Evolutionary conservation across 495 filamentous ascomycete species (phyloP).

Genomic region (Peziza echinospora): DNA sequence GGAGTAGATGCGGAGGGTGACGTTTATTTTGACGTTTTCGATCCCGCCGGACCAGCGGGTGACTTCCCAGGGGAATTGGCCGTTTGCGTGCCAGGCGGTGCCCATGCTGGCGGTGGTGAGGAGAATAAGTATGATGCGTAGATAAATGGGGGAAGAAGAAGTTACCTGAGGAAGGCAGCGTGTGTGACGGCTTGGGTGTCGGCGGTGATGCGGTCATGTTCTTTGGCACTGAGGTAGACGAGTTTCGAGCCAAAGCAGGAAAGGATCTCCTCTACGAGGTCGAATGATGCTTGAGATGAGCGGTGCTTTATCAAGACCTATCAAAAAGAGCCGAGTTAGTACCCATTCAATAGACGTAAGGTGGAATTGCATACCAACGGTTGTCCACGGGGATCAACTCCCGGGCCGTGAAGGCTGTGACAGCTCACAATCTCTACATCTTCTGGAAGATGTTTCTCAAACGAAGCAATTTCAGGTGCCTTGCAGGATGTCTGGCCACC

Average conservation of each 20-base stretch:
- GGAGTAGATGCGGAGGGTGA: constrained; percentile 86
- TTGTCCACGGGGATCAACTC: constrained; percentile 65
- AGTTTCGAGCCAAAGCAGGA: constrained; percentile 60
- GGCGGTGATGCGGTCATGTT: constrained; percentile 91
- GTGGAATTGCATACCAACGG: constrained; percentile 40
- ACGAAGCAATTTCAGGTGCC: constrained; percentile 83
- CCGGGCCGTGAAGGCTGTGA: constrained; percentile 89
- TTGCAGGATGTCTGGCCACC: constrained; percentile 98
- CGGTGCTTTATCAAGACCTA: constrained; percentile 80
- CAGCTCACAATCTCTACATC: constrained; percentile 92
- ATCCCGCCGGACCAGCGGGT: constrained; percentile 85
- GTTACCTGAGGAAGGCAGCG: constrained; percentile 66
- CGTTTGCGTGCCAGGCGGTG: constrained; percentile 70
- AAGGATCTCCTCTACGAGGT: constrained; percentile 58
- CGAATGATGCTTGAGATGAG: constrained; percentile 51
- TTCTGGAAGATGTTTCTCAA: constrained; percentile 63
- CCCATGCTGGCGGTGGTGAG: constrained; percentile 68
- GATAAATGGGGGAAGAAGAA: background rate
- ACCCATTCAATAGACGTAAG: background rate
- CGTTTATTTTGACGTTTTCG: constrained; percentile 98
- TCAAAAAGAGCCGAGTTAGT: background rate
- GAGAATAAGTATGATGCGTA: background rate
- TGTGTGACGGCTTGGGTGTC: constrained; percentile 97
- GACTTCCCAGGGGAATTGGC: constrained; percentile 86
- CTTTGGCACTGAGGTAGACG: constrained; percentile 63